Conservation (phyloP, 2,329 filamentous ascomycete species). For the Lasiodiplodia hormozganensis region DNA sequence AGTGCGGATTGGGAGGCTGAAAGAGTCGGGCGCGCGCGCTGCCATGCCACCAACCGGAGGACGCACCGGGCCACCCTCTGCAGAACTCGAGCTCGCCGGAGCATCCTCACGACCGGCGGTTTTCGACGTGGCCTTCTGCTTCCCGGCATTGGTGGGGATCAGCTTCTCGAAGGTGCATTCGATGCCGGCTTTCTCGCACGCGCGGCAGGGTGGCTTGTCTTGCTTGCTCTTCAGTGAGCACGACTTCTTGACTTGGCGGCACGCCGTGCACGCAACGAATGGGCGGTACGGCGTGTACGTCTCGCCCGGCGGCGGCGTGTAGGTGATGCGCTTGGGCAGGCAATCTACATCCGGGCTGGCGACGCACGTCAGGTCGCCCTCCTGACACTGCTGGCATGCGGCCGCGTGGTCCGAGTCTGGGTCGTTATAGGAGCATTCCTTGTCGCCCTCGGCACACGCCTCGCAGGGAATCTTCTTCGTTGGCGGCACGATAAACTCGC, state of each 20-base stretch:
- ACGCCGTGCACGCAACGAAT: conserved; percentile 38
- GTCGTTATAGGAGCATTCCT: conserved; percentile 16
- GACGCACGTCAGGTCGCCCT: neutral
- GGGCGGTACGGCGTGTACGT: neutral
- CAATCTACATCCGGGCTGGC: neutral
- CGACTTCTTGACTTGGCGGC: conserved; percentile 38
- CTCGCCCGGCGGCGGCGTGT: conserved; percentile 17
- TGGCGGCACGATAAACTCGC: conserved; percentile 43
- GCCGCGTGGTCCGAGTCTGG: neutral
- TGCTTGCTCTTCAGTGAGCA: conserved; percentile 43
- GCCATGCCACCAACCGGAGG: neutral
- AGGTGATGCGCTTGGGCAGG: neutral
- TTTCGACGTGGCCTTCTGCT: neutral
- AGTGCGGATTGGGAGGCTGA: neutral
- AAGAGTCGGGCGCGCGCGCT: neutral
- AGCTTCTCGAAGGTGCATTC: conserved; percentile 42
- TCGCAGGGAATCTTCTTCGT: conserved; percentile 44
- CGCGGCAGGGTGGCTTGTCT: conserved; percentile 42
- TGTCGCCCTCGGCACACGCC: neutral
- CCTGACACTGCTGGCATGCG: conserved; percentile 13
- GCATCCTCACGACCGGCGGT: neutral
- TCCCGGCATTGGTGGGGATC: neutral
- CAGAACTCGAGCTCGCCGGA: neutral
- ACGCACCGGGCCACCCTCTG: neutral
- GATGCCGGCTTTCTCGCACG: conserved; percentile 38